phyloP scores from a whole-genome alignment of 2,329 filamentous ascomycete genomes.

The Alternaria ventricosa region DNA sequence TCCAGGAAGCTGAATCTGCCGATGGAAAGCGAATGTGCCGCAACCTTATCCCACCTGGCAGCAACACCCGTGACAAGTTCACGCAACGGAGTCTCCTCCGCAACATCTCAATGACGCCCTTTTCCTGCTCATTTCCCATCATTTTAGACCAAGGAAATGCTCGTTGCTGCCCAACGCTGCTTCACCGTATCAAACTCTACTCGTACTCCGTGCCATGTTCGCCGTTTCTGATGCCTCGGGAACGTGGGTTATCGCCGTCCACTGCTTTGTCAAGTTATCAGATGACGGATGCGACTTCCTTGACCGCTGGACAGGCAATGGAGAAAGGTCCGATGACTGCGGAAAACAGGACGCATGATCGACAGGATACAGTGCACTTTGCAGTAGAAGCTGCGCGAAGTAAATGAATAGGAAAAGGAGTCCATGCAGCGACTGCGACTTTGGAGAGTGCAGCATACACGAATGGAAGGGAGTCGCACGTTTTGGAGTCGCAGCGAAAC shows the following conservation, averaged over 20 bases:
- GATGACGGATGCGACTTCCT: not conserved
- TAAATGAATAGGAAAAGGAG: not conserved
- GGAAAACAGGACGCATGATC: not conserved
- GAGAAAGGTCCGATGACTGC: not conserved
- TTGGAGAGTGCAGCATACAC: not conserved
- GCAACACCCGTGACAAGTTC: not conserved
- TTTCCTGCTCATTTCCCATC: not conserved
- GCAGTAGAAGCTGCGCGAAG: not conserved
- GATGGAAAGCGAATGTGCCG: slow-evolving; percentile 3
- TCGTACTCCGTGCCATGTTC: not conserved
- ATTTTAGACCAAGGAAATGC: not conserved
- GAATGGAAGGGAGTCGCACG: not conserved
- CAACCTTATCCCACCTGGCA: not conserved
- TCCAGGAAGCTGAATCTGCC: not conserved
- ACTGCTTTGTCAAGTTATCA: not conserved
- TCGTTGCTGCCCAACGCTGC: slow-evolving; percentile 4
- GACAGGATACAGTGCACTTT: not conserved
- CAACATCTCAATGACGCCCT: not conserved
- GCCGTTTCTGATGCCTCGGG: not conserved
- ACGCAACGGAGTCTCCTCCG: slow-evolving; percentile 6
- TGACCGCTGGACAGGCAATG: not conserved
- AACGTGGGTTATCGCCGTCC: not conserved
- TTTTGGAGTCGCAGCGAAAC: no score
- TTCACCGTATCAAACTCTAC: slow-evolving; percentile 2
- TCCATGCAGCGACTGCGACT: not conserved